phyloP scores from a whole-genome alignment of 805 yeast genomes.

The Wickerhamomyces chambardii region DNA sequence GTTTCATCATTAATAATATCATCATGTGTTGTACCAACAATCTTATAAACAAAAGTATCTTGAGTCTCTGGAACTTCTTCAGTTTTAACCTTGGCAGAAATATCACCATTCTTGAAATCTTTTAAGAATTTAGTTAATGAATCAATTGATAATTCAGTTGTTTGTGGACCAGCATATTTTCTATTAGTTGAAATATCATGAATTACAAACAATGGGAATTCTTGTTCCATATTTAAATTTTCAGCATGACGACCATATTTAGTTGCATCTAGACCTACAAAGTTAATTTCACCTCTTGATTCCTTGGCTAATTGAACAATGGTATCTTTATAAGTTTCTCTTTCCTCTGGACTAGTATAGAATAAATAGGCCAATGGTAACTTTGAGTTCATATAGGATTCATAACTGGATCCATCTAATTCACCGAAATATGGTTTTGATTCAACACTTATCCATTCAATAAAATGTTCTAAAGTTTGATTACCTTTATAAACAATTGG shows the following conservation, averaged over 20 bases:
- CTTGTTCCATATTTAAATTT: constrained; percentile 73
- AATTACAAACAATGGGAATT: constrained; percentile 85
- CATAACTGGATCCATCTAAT: constrained; percentile 72
- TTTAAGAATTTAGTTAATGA: constrained; percentile 55
- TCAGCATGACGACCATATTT: constrained; percentile 81
- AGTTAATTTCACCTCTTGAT: constrained; percentile 72
- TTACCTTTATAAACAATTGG: constrained; percentile 23
- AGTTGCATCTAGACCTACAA: constrained; percentile 82
- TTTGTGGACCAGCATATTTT: constrained; percentile 75
- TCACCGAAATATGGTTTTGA: constrained; percentile 83
- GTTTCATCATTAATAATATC: constrained; percentile 44
- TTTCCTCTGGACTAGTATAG: constrained; percentile 62
- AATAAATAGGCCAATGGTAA: constrained; percentile 86
- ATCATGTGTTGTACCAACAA: constrained; percentile 82
- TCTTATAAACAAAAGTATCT: constrained; percentile 60
- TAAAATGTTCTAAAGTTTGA: constrained; percentile 12
- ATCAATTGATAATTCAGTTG: constrained; percentile 35
- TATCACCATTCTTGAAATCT: constrained; percentile 53
- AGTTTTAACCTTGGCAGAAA: constrained; percentile 70
- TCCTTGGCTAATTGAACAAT: constrained; percentile 62
- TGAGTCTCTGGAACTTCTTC: constrained; percentile 82
- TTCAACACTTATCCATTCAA: constrained; percentile 37
- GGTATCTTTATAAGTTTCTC: constrained; percentile 39
- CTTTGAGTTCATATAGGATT: constrained; percentile 59
- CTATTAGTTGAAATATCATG: constrained; percentile 62